Conservation (phyloP, 2,329 filamentous ascomycete genomes). For the Domatiomyces catenatus region DNA sequence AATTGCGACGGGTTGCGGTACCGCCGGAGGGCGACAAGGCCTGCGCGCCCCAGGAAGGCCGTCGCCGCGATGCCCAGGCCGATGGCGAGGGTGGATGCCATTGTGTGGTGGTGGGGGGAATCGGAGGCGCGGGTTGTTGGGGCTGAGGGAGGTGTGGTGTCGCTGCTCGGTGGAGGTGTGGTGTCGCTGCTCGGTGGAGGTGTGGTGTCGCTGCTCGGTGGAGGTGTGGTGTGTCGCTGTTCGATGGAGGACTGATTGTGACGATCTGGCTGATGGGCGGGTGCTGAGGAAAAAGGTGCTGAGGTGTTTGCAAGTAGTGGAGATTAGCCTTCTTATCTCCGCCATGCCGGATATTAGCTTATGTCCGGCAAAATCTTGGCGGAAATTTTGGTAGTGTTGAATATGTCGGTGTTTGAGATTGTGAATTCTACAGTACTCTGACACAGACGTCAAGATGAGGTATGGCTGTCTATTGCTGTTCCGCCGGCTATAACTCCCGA, state of each 20-base stretch:
- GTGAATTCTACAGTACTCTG: background rate
- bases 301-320: no score
- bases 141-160: no score
- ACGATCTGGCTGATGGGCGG: no score
- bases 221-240: no score
- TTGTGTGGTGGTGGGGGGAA: slow-evolving; percentile 10
- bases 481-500: background rate
- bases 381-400: background rate
- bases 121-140: no score
- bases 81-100: slow-evolving; percentile 30
- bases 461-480: background rate
- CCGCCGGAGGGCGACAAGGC: slow-evolving; percentile 72
- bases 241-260: no score
- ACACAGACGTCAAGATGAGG: background rate
- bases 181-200: no score
- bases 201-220: no score
- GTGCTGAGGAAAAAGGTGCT: no score
- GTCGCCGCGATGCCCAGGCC: slow-evolving; percentile 37
- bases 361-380: slow-evolving; percentile 1
- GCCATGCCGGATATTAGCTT: background rate
- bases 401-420: no score
- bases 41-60: slow-evolving; percentile 79
- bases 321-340: background rate
- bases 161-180: no score
- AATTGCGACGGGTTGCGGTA: slow-evolving; percentile 51